Percentiles rank a stretch among this genome's conserved stretches.
Evolutionary conservation across 305 asterid species (phyloP).

Genomic region (Fraxinus sp.): DNA sequence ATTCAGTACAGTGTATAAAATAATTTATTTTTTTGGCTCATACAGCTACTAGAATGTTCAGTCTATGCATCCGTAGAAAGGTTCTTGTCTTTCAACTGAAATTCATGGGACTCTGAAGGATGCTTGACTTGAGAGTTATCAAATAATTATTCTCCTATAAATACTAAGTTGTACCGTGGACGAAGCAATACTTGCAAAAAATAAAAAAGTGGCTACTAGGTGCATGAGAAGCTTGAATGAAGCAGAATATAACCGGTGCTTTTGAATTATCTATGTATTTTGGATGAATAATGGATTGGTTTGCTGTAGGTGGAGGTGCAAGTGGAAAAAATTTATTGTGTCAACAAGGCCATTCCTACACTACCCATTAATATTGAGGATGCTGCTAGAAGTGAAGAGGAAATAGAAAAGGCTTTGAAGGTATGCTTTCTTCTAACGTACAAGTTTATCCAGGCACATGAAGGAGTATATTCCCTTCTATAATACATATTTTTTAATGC

Average conservation of each 20-base stretch:
- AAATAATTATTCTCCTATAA: background rate
- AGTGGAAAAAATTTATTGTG: constrained; percentile 61
- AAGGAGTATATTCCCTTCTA: background rate
- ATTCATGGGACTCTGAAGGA: background rate
- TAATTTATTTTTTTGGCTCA: background rate
- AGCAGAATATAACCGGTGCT: background rate
- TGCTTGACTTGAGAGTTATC: background rate
- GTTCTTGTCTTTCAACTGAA: background rate
- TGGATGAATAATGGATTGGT: background rate
- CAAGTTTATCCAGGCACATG: background rate
- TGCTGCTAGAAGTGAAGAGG: constrained; percentile 83
- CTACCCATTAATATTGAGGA: constrained; percentile 79
- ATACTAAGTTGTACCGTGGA: background rate
- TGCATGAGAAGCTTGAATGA: background rate
- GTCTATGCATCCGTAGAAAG: background rate
- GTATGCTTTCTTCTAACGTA: constrained; percentile 21
- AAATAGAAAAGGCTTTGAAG: constrained; percentile 68
- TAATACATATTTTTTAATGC: background rate
- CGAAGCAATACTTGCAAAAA: background rate
- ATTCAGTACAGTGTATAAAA: background rate
- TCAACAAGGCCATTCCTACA: constrained; percentile 57
- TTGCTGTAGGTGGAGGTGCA: constrained; percentile 76
- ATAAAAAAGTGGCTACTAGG: background rate
- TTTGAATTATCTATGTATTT: background rate
- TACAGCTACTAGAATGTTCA: background rate